Percentiles rank a stretch among this genome's conserved stretches.
Evolutionary conservation across 1,139 yeast species (phyloP).

Genomic region (Debaryomyces fabryi): DNA sequence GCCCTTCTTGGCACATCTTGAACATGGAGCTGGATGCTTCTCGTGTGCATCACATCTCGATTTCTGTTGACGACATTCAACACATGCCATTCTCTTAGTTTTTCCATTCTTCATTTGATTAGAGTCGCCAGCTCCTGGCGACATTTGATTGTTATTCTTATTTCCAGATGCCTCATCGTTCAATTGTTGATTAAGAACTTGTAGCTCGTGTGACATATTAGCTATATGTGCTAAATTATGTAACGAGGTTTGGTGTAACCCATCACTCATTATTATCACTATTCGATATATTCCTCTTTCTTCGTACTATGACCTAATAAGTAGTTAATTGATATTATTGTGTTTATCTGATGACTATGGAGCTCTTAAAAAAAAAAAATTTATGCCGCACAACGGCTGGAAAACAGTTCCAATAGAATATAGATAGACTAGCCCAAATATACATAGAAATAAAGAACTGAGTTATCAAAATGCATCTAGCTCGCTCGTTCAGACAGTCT

Average conservation of each 20-base stretch:
- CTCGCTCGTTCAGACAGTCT: slow-evolving; percentile 28
- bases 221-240: slow-evolving; percentile 50
- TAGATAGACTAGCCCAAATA: background rate
- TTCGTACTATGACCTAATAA: background rate
- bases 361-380: background rate
- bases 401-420: background rate
- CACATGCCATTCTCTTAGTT: slow-evolving; percentile 79
- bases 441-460: background rate
- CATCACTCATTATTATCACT: slow-evolving; percentile 16
- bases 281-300: background rate
- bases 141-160: slow-evolving; percentile 2
- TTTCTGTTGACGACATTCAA: slow-evolving; percentile 95
- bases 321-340: background rate
- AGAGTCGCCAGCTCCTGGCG: background rate
- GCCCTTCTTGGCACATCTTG: slow-evolving; percentile 73
- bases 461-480: slow-evolving; percentile 25
- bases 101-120: slow-evolving; percentile 23
- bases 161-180: slow-evolving; percentile 15
- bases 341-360: slow-evolving; percentile 3
- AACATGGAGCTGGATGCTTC: slow-evolving; percentile 76
- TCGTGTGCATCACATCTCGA: slow-evolving; percentile 85
- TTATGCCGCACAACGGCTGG: slow-evolving; percentile 1
- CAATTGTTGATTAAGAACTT: slow-evolving; percentile 31
- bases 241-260: slow-evolving; percentile 26
- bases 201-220: slow-evolving; percentile 47